Evolutionary conservation across 495 filamentous ascomycete genomes (phyloP).

Genomic region (Penicillium subrubescens): DNA sequence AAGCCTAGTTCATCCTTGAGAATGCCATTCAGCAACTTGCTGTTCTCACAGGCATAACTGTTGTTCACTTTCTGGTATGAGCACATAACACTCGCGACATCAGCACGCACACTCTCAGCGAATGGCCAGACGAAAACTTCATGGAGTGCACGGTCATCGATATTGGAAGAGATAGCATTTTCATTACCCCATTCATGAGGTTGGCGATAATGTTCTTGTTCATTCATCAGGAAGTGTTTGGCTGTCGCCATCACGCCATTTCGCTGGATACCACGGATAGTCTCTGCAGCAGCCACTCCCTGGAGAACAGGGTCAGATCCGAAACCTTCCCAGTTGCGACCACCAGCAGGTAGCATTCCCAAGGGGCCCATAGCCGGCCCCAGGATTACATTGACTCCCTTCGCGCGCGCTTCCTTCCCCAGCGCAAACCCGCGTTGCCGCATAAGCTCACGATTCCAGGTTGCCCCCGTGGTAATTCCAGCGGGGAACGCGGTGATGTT

Average conservation of each 20-base stretch:
- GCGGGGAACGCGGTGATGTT: constrained; percentile 80
- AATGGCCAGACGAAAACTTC: constrained; percentile 93
- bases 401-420: constrained; percentile 67
- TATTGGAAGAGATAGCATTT: constrained; percentile 75
- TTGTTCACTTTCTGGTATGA: constrained; percentile 90
- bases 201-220: constrained; percentile 87
- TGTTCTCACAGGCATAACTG: constrained; percentile 88
- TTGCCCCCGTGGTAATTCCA: constrained; percentile 83
- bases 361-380: constrained; percentile 77
- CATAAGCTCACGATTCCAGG: constrained; percentile 84
- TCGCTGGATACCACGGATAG: constrained; percentile 74
- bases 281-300: constrained; percentile 67
- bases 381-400: constrained; percentile 75
- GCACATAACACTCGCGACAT: constrained; percentile 90
- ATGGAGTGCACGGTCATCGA: constrained; percentile 79
- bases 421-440: constrained; percentile 67
- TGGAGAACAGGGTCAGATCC: constrained; percentile 76
- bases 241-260: constrained; percentile 81
- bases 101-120: constrained; percentile 78
- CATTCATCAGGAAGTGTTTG: constrained; percentile 82
- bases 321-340: constrained; percentile 91
- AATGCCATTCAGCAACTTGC: constrained; percentile 88
- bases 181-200: constrained; percentile 72
- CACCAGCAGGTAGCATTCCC: constrained; percentile 82
- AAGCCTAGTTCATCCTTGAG: constrained; percentile 94